Evolutionary conservation across 2,329 filamentous ascomycete species (phyloP).

Genomic region (Boeremia exigua): DNA sequence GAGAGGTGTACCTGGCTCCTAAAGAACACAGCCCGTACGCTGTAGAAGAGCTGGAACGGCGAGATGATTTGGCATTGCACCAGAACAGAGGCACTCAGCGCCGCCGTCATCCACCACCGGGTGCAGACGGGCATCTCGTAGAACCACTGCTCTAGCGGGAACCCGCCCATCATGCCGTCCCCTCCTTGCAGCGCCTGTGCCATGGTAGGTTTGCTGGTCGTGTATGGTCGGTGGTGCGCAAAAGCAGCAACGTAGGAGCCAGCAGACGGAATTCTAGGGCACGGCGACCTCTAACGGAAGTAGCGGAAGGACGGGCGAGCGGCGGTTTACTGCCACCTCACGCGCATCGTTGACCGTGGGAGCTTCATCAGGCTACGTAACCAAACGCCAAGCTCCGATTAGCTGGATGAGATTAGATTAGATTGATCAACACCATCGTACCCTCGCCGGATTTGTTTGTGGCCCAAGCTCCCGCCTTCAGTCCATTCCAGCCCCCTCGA

Average conservation of each 20-base stretch:
- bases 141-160: slow-evolving; percentile 96
- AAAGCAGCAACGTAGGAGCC: neutral
- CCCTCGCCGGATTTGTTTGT: neutral
- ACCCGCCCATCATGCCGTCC: slow-evolving; percentile 56
- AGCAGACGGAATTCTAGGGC: neutral
- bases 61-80: slow-evolving; percentile 93
- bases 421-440: neutral
- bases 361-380: slow-evolving; percentile 11
- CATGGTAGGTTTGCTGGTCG: slow-evolving; percentile 41
- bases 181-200: slow-evolving; percentile 53
- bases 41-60: slow-evolving; percentile 96
- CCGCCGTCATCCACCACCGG: slow-evolving; percentile 94
- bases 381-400: slow-evolving; percentile 13
- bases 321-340: slow-evolving; percentile 2
- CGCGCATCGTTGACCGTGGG: slow-evolving; percentile 1
- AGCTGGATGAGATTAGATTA: slow-evolving; percentile 19
- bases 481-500: slow-evolving; percentile 33
- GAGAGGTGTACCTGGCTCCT: slow-evolving; percentile 76
- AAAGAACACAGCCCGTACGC: slow-evolving; percentile 86
- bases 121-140: slow-evolving; percentile 98
- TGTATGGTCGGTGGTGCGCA: neutral
- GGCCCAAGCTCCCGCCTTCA: slow-evolving; percentile 15
- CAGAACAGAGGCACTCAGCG: slow-evolving; percentile 82
- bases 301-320: neutral
- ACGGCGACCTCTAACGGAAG: too few relatives aligned